A percentile compares a stretch with the other conserved stretches of the same genome.
phyloP scores from a whole-genome alignment of 1,284 basidiomycete species.

The Cryptococcus sp. region DNA sequence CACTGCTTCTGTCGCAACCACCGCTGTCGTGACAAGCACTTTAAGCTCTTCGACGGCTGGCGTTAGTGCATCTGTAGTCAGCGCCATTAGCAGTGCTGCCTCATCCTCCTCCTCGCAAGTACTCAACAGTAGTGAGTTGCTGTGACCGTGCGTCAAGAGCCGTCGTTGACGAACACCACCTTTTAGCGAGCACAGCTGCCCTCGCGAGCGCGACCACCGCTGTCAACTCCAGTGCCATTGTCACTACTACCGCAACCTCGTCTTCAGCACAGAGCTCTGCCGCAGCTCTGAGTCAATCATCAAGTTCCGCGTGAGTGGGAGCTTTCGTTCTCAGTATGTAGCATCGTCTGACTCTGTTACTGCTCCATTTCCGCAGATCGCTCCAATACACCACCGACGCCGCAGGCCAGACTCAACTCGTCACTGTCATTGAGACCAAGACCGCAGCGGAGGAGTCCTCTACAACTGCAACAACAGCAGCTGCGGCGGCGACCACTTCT shows the following conservation, averaged over 20 bases:
- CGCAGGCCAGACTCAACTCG: conserved; percentile 30
- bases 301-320: conserved; percentile 4
- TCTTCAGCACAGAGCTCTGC: background rate
- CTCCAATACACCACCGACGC: conserved; percentile 29
- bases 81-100: background rate
- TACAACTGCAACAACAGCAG: conserved; percentile 11
- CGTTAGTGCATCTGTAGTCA: background rate
- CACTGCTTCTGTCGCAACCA: background rate
- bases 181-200: background rate
- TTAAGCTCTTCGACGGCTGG: background rate
- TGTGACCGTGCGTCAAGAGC: background rate
- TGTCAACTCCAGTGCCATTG: background rate
- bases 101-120: background rate
- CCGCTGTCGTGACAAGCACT: background rate
- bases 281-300: conserved; percentile 2
- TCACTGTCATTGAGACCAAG: conserved; percentile 28
- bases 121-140: background rate
- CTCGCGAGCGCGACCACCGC: background rate
- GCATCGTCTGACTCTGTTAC: too few relatives aligned
- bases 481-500: conserved; percentile 6
- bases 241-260: conserved; percentile 3
- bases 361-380: background rate
- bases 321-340: too few relatives aligned
- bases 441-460: conserved; percentile 18
- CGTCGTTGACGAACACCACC: background rate